Evolutionary conservation across 768 basidiomycete genomes (phyloP).

Genomic region (Kwoniella newhampshirensis): DNA sequence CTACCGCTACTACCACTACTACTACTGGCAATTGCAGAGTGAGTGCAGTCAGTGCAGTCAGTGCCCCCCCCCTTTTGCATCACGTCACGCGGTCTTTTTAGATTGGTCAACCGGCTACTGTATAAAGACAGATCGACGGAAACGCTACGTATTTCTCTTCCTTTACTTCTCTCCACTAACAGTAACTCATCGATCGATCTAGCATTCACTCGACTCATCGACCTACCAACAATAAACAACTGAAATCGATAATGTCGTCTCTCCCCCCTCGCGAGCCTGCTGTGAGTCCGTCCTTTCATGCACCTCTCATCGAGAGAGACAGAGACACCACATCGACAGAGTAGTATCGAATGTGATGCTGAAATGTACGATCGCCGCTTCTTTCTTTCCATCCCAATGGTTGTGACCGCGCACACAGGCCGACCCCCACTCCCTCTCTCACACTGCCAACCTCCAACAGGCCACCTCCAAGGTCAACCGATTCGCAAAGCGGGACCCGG

Average conservation of each 20-base stretch:
- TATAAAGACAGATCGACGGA: not conserved
- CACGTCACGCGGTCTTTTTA: too few species aligned
- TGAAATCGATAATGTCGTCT: slow-evolving; percentile 15
- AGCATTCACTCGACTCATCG: not conserved
- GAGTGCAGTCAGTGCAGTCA: not conserved
- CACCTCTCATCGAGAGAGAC: too few species aligned
- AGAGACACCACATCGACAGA: not conserved
- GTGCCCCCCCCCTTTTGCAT: too few species aligned
- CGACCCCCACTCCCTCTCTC: slow-evolving; percentile 42
- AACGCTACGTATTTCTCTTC: not conserved
- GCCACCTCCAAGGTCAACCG: slow-evolving; percentile 49
- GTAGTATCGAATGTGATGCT: too few species aligned
- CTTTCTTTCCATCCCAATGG: not conserved
- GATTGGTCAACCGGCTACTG: too few species aligned
- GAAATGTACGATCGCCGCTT: not conserved
- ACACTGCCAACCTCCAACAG: slow-evolving; percentile 38
- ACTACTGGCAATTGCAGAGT: slow-evolving; percentile 12
- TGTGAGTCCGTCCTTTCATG: slow-evolving; percentile 7
- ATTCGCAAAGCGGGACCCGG: slow-evolving; percentile 53
- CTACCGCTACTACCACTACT: too few species aligned
- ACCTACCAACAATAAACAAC: slow-evolving; percentile 2
- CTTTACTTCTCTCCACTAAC: slow-evolving; percentile 1
- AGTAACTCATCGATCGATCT: not conserved
- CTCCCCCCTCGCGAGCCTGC: slow-evolving; percentile 15
- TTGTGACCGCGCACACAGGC: slow-evolving; percentile 21